These are phyloP conservation scores for Vigna nakashimae DNA, from an alignment of 306 rosid species.

Conservation along the genomic window DNA sequence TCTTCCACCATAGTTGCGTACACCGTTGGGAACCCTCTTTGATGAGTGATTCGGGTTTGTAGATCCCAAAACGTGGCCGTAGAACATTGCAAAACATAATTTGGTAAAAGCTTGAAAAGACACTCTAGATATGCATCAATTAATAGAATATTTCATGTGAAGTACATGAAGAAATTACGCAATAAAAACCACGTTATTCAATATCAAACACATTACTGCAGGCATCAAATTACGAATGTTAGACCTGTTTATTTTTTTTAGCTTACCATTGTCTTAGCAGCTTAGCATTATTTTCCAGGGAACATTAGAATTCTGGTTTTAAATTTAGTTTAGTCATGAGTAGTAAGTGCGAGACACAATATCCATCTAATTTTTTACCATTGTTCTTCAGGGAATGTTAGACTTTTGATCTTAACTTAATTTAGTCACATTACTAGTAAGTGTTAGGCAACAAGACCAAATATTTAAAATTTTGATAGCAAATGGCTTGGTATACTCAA, in stretches of 20 bases:
- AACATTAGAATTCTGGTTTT: neutral
- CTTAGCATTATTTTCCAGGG: neutral
- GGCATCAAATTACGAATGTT: neutral
- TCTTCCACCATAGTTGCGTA: conserved; percentile 30
- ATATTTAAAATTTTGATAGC: no score
- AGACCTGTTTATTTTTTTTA: conserved; percentile 3
- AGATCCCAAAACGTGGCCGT: neutral
- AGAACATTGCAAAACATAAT: conserved; percentile 19
- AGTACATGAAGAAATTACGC: neutral
- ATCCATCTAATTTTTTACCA: no score
- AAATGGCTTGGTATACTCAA: no score
- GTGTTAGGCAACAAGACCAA: no score
- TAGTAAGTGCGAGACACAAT: no score
- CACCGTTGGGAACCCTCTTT: conserved; percentile 17
- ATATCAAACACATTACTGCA: neutral
- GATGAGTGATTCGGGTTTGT: neutral
- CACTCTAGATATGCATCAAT: conserved; percentile 15
- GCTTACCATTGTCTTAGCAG: neutral
- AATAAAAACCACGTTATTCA: neutral
- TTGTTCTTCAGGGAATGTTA: no score
- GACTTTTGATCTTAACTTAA: no score
- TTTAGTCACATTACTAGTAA: no score
- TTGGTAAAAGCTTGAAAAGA: neutral
- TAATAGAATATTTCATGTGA: neutral
- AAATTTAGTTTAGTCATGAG: no score